phyloP scores from a whole-genome alignment of 345 rosid species.

The Salix exigua region DNA sequence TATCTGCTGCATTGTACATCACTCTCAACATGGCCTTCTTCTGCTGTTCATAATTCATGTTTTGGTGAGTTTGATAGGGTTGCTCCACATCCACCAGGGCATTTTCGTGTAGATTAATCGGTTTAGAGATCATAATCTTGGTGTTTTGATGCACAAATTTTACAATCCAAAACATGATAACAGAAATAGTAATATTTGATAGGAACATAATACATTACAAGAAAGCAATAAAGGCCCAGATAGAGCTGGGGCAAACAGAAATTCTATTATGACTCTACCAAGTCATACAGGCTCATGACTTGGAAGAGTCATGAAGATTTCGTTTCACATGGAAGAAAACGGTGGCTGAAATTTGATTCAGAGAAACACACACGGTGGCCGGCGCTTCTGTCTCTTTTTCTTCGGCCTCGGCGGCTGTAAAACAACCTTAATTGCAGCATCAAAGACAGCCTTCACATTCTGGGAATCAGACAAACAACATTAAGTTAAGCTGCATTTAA shows the following conservation, averaged over 20 bases:
- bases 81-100: background rate
- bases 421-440: conserved; percentile 52
- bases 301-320: background rate
- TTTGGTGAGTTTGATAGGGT: background rate
- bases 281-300: background rate
- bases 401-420: conserved; percentile 50
- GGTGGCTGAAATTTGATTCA: conserved; percentile 7
- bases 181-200: background rate
- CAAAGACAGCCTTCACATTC: conserved; percentile 52
- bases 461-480: conserved; percentile 7
- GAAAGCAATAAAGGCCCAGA: background rate
- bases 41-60: background rate
- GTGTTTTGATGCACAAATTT: background rate
- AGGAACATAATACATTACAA: background rate
- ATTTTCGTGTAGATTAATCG: background rate
- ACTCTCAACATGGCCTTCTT: too few species aligned
- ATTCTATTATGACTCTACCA: background rate
- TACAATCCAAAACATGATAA: background rate
- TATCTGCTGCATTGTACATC: too few species aligned
- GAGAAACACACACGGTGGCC: conserved; percentile 32
- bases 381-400: conserved; percentile 34
- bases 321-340: background rate
- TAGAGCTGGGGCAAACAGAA: background rate
- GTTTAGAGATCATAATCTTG: background rate
- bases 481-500: background rate